Base-by-base conservation (phyloP, 257 asterid genomes). In the Penstemon davidsonii region DNA sequence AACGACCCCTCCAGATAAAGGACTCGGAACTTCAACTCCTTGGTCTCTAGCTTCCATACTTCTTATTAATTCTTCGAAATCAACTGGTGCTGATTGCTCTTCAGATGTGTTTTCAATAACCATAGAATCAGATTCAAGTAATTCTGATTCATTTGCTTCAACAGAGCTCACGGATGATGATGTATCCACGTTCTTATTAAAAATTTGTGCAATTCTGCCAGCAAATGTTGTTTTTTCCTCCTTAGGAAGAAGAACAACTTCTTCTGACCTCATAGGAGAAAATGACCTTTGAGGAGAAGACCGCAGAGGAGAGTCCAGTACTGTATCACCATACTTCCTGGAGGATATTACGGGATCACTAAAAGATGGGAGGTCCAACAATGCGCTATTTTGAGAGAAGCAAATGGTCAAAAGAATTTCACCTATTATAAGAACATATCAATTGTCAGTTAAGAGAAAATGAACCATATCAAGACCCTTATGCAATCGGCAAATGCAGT, bases 191-290 rank as follows among this genome's bases (percentile, higher is more conserved):
- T 73, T 83, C 78, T 83, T 89, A 76, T 82, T 87, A 73, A 94
- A 94, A 18, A 94, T 91, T 60, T 91, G 96, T 55, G 90, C 96
- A 71, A 94, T 74, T 67, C 96, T 82, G 67, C 85, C 87, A 61
- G 95, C 99, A 64, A 94, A 83, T 42, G 88, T 84, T 10, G 81
- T 50, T 62, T 83, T 90, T 50, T 85, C 97, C 71, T 88, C 98
- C 82, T 79, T 86, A 5, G 68, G 15, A 19, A 87, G 73, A 75
- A 72, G 74, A 50, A 64, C 69, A 50, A 64, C 69, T 64, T 85
- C 99, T 56, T 87, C 99, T 66, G 67, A 76, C 62, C 88, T 86
- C 83, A 71, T 64, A 42, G 90, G 88, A 50, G 95, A 88, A 70
- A 83, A 75, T 63, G 82, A 68, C 74, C 88, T 84, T 39, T 55